phyloP scores from a whole-genome alignment of 495 filamentous ascomycete genomes.

The Xylaria scruposa region DNA sequence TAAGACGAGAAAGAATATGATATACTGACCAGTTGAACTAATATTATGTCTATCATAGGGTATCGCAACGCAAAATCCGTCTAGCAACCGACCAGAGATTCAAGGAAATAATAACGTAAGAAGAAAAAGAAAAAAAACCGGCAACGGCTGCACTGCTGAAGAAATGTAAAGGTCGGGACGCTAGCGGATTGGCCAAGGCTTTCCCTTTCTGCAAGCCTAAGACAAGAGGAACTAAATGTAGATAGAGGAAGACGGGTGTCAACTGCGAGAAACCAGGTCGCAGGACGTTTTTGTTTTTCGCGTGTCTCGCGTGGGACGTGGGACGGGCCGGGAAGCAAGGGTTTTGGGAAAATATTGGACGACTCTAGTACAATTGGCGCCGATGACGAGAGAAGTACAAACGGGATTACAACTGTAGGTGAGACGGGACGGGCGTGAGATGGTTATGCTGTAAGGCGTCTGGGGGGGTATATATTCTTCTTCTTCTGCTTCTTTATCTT shows the following conservation, averaged over 20 bases:
- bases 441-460: not conserved
- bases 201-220: constrained; percentile 28
- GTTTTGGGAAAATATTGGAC: constrained; percentile 20
- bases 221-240: constrained; percentile 28
- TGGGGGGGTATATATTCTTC: not conserved
- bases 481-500: constrained; percentile 15
- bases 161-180: constrained; percentile 33
- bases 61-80: constrained; percentile 47
- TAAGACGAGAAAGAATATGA: constrained; percentile 5
- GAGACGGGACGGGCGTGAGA: constrained; percentile 1
- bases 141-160: constrained; percentile 24
- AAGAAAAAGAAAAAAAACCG: constrained; percentile 30
- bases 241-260: constrained; percentile 15
- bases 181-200: constrained; percentile 30
- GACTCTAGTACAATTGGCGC: constrained; percentile 31
- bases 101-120: constrained; percentile 28
- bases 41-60: constrained; percentile 50
- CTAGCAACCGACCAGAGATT: constrained; percentile 37
- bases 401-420: constrained; percentile 16
- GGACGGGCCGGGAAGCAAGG: constrained; percentile 13
- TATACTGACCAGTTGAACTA: constrained; percentile 39
- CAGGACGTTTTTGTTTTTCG: constrained; percentile 17
- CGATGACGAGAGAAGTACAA: not conserved
- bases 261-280: constrained; percentile 27
- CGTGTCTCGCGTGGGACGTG: constrained; percentile 19